Evolutionary conservation across 805 yeast species (phyloP).

Genomic region (Saccharomyces eubayanus): DNA sequence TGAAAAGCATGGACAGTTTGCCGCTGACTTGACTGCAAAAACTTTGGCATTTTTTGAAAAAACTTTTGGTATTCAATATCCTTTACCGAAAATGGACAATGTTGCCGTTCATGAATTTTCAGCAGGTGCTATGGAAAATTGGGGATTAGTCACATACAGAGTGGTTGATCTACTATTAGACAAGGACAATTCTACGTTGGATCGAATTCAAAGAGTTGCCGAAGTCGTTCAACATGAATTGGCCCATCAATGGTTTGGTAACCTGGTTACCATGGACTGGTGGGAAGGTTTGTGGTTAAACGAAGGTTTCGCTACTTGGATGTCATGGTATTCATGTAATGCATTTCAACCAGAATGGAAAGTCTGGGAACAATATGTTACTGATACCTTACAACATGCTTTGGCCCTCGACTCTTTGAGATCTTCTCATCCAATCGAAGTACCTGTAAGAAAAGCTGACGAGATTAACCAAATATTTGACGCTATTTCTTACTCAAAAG

Average conservation of each 20-base stretch:
- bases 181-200: constrained; percentile 57
- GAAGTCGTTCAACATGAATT: constrained; percentile 84
- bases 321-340: constrained; percentile 80
- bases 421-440: constrained; percentile 80
- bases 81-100: constrained; percentile 73
- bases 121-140: constrained; percentile 88
- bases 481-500: constrained; percentile 75
- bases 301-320: constrained; percentile 88
- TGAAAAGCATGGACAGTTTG: constrained; percentile 59
- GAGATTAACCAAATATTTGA: constrained; percentile 81
- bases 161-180: constrained; percentile 67
- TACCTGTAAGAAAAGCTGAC: constrained; percentile 67
- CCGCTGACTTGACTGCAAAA: constrained; percentile 68
- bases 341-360: constrained; percentile 76
- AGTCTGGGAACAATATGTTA: constrained; percentile 77
- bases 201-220: constrained; percentile 64
- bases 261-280: constrained; percentile 85
- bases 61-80: constrained; percentile 67
- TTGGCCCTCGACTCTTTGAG: constrained; percentile 68
- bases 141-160: constrained; percentile 73
- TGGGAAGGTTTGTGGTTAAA: constrained; percentile 88
- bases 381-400: constrained; percentile 69
- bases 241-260: constrained; percentile 91
- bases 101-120: constrained; percentile 78
- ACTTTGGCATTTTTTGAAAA: constrained; percentile 66